Evolutionary conservation across 2,329 filamentous ascomycete genomes (phyloP).

Genomic region (Didymella pomorum): DNA sequence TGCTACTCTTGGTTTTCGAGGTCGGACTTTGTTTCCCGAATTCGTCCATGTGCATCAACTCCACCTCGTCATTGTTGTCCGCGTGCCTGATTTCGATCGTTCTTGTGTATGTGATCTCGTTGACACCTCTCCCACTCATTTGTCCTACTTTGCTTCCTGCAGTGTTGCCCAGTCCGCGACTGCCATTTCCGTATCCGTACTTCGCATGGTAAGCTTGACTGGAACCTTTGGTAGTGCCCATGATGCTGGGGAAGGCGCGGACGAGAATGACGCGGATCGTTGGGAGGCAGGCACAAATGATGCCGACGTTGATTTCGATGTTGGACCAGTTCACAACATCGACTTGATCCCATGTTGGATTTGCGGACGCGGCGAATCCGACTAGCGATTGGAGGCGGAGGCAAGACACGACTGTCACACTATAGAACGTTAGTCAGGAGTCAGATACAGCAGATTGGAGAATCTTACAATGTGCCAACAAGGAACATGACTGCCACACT

Average conservation of each 20-base stretch:
- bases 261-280: slow-evolving; percentile 52
- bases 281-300: slow-evolving; percentile 58
- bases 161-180: slow-evolving; percentile 8
- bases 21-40: slow-evolving; percentile 19
- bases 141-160: slow-evolving; percentile 10
- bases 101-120: slow-evolving; percentile 19
- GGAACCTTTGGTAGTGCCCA: slow-evolving; percentile 43
- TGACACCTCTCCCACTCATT: slow-evolving; percentile 7
- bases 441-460: background rate
- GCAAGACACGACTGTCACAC: slow-evolving; percentile 55
- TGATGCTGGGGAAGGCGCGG: slow-evolving; percentile 47
- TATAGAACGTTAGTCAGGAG: slow-evolving; percentile 26
- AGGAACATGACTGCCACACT: slow-evolving; percentile 50
- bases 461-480: slow-evolving; percentile 48
- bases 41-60: slow-evolving; percentile 24
- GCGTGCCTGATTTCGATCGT: slow-evolving; percentile 16
- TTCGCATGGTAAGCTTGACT: slow-evolving; percentile 20
- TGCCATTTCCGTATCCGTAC: slow-evolving; percentile 13
- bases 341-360: slow-evolving; percentile 54
- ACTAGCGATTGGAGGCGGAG: slow-evolving; percentile 56
- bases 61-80: slow-evolving; percentile 17
- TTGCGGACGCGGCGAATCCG: slow-evolving; percentile 52
- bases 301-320: slow-evolving; percentile 55
- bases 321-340: slow-evolving; percentile 53
- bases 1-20: slow-evolving; percentile 20